Conservation (phyloP, 352 stramenopile species). For the Phytophthora pinifolia region DNA sequence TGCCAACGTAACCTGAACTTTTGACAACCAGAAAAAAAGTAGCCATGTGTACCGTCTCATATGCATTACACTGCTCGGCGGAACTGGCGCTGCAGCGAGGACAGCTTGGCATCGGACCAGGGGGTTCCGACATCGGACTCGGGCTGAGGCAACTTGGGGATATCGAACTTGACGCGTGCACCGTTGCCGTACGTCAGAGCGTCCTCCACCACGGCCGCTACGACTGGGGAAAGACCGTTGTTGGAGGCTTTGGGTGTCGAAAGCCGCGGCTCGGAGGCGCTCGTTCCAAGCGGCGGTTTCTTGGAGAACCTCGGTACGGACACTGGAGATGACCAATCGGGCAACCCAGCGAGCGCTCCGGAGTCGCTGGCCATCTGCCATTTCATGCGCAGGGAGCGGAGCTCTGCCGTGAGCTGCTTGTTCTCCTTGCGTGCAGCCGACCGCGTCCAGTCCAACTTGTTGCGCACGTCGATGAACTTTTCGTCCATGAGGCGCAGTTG, state of each 20-base stretch:
- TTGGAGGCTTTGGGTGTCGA: slow-evolving; percentile 28
- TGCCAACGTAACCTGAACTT: slow-evolving; percentile 9
- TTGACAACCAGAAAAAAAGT: slow-evolving; percentile 8
- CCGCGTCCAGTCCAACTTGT: slow-evolving; percentile 95
- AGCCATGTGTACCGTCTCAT: slow-evolving; percentile 13
- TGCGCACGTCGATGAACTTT: slow-evolving; percentile 96
- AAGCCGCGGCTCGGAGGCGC: slow-evolving; percentile 57
- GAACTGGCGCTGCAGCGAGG: slow-evolving; percentile 35
- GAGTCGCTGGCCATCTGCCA: slow-evolving; percentile 73
- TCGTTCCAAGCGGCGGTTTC: slow-evolving; percentile 46
- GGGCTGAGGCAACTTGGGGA: slow-evolving; percentile 73
- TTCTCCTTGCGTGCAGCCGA: slow-evolving; percentile 84
- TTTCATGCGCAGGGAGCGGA: slow-evolving; percentile 68
- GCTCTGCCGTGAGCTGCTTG: slow-evolving; percentile 65
- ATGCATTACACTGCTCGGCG: slow-evolving; percentile 16
- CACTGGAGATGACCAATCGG: slow-evolving; percentile 44
- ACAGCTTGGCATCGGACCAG: slow-evolving; percentile 78
- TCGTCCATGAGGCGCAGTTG: slow-evolving; percentile 97
- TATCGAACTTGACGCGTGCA: slow-evolving; percentile 57
- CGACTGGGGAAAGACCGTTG: slow-evolving; percentile 27
- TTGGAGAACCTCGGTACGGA: slow-evolving; percentile 25
- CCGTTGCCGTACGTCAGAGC: slow-evolving; percentile 28
- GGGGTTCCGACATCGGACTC: slow-evolving; percentile 59
- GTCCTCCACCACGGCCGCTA: slow-evolving; percentile 30
- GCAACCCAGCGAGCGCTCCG: slow-evolving; percentile 39